Percentiles rank a stretch among this genome's conserved stretches.
These are phyloP conservation scores for Besnoitia besnoiti DNA, from an alignment of 169 alveolate genomes.

Conservation along the genomic window DNA sequence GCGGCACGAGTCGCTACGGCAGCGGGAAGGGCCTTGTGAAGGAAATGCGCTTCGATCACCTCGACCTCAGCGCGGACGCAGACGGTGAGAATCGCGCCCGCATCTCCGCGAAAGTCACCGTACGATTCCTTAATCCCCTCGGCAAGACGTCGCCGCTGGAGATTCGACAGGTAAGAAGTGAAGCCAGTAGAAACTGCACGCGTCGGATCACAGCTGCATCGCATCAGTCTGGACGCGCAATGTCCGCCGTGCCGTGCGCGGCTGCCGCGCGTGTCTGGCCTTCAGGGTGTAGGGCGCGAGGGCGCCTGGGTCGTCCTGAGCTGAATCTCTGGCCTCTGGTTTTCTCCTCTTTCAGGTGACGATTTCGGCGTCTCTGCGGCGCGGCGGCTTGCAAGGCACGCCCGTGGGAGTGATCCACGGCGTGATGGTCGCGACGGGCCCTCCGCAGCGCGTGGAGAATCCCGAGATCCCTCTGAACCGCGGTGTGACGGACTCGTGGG, in stretches of 20 bases:
- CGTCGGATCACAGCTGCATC: too few relatives aligned
- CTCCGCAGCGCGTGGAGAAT: background rate
- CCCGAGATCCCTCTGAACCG: background rate
- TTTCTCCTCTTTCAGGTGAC: background rate
- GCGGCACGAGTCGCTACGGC: too few relatives aligned
- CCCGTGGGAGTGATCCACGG: background rate
- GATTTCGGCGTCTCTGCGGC: background rate
- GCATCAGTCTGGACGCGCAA: background rate
- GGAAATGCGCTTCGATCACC: slow-evolving; percentile 6
- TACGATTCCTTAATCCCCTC: slow-evolving; percentile 17
- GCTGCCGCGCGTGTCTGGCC: too few relatives aligned
- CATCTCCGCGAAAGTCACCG: slow-evolving; percentile 4
- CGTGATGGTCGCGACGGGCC: background rate
- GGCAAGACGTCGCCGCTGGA: background rate
- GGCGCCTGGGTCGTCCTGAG: too few relatives aligned
- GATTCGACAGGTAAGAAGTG: background rate
- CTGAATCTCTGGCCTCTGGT: background rate
- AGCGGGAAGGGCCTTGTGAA: background rate
- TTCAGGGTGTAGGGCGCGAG: too few relatives aligned
- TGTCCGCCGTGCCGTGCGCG: background rate
- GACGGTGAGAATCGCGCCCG: background rate
- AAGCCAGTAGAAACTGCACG: background rate
- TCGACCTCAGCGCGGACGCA: background rate
- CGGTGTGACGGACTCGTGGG: background rate
- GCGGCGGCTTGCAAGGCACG: background rate